Evolutionary conservation across 305 asterid species (phyloP).

Genomic region (Fraxinus platypoda): DNA sequence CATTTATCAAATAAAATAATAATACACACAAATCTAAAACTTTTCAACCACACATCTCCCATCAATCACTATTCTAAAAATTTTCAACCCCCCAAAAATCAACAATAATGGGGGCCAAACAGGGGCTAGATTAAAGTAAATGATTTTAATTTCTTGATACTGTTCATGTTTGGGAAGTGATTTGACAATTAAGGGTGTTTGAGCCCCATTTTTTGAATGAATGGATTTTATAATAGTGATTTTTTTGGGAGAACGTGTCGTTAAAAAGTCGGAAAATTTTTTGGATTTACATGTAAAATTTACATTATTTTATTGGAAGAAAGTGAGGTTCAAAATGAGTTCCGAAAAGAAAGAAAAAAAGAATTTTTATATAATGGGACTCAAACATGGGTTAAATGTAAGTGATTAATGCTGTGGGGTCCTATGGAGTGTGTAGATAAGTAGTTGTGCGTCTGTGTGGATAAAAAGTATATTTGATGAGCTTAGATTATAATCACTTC

Average conservation of each 20-base stretch:
- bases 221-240: neutral
- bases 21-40: no score
- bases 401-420: neutral
- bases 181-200: neutral
- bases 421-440: neutral
- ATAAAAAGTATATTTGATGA: neutral
- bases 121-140: neutral
- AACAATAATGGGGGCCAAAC: no score
- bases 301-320: neutral
- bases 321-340: neutral
- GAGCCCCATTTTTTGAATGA: neutral
- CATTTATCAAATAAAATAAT: no score
- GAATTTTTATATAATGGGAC: neutral
- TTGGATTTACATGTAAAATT: neutral
- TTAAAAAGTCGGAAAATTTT: neutral
- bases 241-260: neutral
- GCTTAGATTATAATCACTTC: neutral
- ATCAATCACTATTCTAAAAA: no score
- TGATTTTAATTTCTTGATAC: neutral
- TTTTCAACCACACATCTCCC: no score
- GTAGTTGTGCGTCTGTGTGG: neutral
- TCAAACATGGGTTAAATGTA: neutral
- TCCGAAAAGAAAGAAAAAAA: neutral
- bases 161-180: neutral
- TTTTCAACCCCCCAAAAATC: no score